Evolutionary conservation across 805 yeast species (phyloP).

Genomic region (Candida tammaniensis): DNA sequence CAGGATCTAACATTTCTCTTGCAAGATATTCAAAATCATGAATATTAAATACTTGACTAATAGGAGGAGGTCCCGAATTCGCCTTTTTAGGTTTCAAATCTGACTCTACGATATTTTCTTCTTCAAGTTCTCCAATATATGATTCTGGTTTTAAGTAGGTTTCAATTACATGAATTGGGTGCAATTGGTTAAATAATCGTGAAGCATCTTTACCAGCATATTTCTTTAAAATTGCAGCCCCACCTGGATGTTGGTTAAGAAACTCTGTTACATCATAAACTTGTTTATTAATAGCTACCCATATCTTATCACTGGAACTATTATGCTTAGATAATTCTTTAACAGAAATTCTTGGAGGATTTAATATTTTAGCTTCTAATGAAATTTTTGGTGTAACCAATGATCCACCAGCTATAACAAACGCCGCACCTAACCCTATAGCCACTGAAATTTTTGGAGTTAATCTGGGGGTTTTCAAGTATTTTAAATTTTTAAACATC

Average conservation of each 20-base stretch:
- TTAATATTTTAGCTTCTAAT: conserved; percentile 1
- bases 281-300: conserved; percentile 50
- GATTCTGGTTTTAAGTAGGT: conserved; percentile 2
- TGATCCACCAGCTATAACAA: too few relatives aligned
- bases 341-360: conserved; percentile 4
- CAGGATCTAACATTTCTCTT: conserved; percentile 24
- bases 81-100: conserved; percentile 1
- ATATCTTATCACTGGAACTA: conserved; percentile 13
- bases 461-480: too few relatives aligned
- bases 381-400: too few relatives aligned
- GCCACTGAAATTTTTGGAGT: too few relatives aligned
- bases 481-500: too few relatives aligned
- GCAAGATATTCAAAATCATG: conserved; percentile 44
- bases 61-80: conserved; percentile 23
- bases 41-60: conserved; percentile 29
- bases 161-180: conserved; percentile 20
- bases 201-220: conserved; percentile 66
- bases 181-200: conserved; percentile 43
- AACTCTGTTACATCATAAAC: conserved; percentile 81
- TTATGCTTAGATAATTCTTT: conserved; percentile 16
- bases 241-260: conserved; percentile 70
- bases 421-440: too few relatives aligned
- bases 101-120: conserved; percentile 2
- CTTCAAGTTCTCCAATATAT: conserved; percentile 7
- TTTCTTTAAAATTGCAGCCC: conserved; percentile 52